Evolutionary conservation across 441 rosid genomes (phyloP), one percentile per base, ranked within the genome.

Genomic region (Geranium incanum): DNA sequence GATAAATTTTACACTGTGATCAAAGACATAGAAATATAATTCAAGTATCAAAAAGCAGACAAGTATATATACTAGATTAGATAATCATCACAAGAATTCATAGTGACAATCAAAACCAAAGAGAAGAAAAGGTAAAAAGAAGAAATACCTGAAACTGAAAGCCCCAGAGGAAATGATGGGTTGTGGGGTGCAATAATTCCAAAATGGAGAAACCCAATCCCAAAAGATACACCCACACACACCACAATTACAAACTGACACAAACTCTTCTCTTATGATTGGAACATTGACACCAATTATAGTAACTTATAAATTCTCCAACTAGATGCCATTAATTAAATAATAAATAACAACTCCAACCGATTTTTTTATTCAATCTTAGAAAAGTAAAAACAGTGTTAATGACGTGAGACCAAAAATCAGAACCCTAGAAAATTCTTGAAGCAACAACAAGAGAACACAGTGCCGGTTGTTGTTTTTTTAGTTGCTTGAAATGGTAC

Each of bases 181-280:
- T 28, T 28, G 33, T 28, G 33, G 33, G 33, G 33, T 28, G 33
- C 18, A 50, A 50, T 50, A 13, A 13, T 50, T 2, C 59, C 15
- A 50, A 50, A 50, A 50, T 13, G 16, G 59, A 50, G 59, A 50
- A 15, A 50, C 59, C 59, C 59, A 50, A 50, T 50, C 60, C 60
- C 60, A 52, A 52, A 16, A 52, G 60, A 52, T 52, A 52, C n/a
- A 52, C 55, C 55, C 55, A 48, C 33, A 28, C 33, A 28, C 33
- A 28, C 33, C 33, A 28, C 33, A 28, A 28, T 28, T 28, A 28
- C n/a, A 48, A 48, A 48, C 55, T 9, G 55, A 48, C 6, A 6
- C 18, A 52, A 52, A 52, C 18, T 16, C 60, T 52, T 15, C 16
- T 16, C 5, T 0, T 13, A 52, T 52, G 19, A n/a, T 52, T 52